A percentile compares a stretch with the other conserved stretches of the same genome.
Conservation (phyloP, 2,329 filamentous ascomycete genomes). For the Pseudogymnoascus sp. region DNA sequence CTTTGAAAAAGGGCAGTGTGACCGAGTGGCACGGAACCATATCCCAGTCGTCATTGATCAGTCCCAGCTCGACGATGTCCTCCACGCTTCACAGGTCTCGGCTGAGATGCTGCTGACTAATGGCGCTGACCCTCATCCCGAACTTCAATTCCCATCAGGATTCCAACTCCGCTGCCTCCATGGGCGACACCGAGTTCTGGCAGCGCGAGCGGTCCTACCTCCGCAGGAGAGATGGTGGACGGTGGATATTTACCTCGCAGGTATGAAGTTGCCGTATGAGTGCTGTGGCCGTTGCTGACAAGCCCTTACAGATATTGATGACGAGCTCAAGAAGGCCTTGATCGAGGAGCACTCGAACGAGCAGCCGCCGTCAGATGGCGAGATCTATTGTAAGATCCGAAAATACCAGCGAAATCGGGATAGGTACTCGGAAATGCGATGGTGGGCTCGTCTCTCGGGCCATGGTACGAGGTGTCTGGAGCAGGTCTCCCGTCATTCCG, state of each 20-base stretch:
- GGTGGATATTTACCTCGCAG: slow-evolving; percentile 15
- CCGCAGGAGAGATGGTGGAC: slow-evolving; percentile 15
- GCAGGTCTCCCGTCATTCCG: neutral
- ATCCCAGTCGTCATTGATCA: slow-evolving; percentile 26
- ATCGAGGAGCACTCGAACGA: too few species aligned
- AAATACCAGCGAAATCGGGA: neutral
- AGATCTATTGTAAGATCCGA: neutral
- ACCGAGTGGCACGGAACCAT: slow-evolving; percentile 21
- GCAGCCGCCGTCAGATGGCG: too few species aligned
- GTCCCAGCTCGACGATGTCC: slow-evolving; percentile 21
- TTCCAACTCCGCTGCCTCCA: slow-evolving; percentile 9
- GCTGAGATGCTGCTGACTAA: neutral
- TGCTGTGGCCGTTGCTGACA: too few species aligned
- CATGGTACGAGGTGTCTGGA: neutral
- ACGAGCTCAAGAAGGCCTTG: too few species aligned
- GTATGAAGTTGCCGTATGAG: neutral
- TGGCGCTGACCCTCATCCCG: neutral
- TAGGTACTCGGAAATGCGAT: neutral
- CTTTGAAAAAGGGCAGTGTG: neutral
- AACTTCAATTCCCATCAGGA: neutral
- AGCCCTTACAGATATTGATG: too few species aligned
- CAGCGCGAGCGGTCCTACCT: slow-evolving; percentile 16
- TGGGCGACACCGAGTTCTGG: slow-evolving; percentile 16
- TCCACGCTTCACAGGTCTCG: slow-evolving; percentile 11
- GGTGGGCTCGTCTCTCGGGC: neutral